phyloP scores from a whole-genome alignment of 108 stramenopile genomes.

The Nannochloropsis salina region DNA sequence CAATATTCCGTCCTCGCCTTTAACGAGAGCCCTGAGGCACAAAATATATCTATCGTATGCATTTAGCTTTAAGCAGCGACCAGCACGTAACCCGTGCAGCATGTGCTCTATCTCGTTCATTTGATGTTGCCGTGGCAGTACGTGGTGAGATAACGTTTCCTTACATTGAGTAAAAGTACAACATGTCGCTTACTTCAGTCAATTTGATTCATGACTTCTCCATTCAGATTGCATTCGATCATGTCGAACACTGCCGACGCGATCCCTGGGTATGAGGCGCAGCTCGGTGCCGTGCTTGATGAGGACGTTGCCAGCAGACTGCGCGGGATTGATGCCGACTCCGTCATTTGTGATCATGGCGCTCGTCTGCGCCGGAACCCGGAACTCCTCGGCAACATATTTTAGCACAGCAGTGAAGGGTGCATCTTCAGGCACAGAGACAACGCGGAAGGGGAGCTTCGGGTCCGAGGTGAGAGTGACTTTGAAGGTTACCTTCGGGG shows the following conservation, averaged over 20 bases:
- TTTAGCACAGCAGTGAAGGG: constrained; percentile 33
- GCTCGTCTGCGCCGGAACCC: constrained; percentile 31
- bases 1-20: too few species aligned
- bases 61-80: too few species aligned
- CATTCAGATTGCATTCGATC: too few species aligned
- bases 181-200: too few species aligned
- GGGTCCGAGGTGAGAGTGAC: constrained; percentile 29
- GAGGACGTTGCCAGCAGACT: constrained; percentile 23
- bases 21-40: too few species aligned
- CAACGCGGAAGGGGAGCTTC: constrained; percentile 30
- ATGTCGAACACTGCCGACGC: background rate
- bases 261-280: constrained; percentile 31
- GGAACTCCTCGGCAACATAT: constrained; percentile 33
- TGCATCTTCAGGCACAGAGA: constrained; percentile 33
- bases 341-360: constrained; percentile 33
- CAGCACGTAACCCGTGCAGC: too few species aligned
- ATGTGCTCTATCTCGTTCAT: too few species aligned
- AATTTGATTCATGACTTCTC: too few species aligned
- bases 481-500: constrained; percentile 32
- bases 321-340: constrained; percentile 32
- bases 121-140: too few species aligned
- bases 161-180: too few species aligned
- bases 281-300: constrained; percentile 38
- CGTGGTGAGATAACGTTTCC: too few species aligned
- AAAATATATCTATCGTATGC: too few species aligned